A percentile compares a stretch with the other conserved stretches of the same genome.
Conservation (phyloP, 257 asterid species). For the Solanum stenotomum region DNA sequence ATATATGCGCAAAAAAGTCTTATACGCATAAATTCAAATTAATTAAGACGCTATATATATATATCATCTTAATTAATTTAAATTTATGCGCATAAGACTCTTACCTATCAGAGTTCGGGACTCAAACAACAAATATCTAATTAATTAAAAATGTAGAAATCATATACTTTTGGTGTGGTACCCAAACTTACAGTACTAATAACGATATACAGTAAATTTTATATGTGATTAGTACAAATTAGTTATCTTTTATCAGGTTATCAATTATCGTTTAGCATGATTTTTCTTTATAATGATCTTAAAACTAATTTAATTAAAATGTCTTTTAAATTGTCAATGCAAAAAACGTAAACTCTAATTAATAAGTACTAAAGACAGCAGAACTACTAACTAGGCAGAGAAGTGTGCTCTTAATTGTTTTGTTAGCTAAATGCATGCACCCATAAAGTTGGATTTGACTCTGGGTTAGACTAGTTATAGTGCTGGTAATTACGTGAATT, state of each 20-base stretch:
- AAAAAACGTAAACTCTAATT: background rate
- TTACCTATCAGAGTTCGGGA: too few species aligned
- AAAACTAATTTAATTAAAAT: background rate
- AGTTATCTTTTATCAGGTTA: background rate
- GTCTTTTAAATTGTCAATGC: background rate
- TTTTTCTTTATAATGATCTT: background rate
- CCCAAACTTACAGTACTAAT: background rate
- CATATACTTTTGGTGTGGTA: background rate
- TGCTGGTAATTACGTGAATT: background rate
- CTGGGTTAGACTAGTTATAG: background rate
- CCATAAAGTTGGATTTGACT: background rate
- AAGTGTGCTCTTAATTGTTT: background rate
- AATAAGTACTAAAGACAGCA: background rate
- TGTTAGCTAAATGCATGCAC: background rate
- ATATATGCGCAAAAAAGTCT: too few species aligned
- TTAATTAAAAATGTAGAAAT: background rate
- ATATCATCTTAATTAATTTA: background rate
- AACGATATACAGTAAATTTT: background rate
- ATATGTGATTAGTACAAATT: background rate
- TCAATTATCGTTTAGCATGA: background rate
- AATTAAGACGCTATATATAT: background rate
- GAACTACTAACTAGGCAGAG: background rate
- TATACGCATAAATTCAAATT: too few species aligned
- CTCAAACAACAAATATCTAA: background rate
- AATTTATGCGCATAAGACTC: background rate